Base-by-base conservation (phyloP, 202 grass and related monocot genomes). In the Musa balbisiana region DNA sequence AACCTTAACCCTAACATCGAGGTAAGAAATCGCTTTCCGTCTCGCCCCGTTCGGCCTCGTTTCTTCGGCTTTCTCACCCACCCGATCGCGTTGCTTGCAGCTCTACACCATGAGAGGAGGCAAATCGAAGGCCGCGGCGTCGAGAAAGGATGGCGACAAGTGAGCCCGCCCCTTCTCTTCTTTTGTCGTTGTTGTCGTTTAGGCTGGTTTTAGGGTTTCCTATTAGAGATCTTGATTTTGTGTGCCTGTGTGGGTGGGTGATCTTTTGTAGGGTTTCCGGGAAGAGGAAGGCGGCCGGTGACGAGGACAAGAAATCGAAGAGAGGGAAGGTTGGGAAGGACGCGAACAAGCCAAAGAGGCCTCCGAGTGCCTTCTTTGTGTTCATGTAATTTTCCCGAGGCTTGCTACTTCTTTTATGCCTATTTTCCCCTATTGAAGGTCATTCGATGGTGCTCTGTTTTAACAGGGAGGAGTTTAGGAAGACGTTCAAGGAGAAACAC, bases 291-390 rank as follows among this genome's bases (percentile, higher is more conserved):
- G 66, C 65, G 0, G 65, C 66, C 5, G 66, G 29, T 14, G 50
- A 26, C 53, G 77, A 14, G 11, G 66, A 67, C 17, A 71, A 50
- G 26, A 79, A 23, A 66, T 26, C 66, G 9, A 86, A 86, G 27
- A 81, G 71, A 53, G 77, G 78, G 52, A 76, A 76, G 27, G 15
- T 55, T 20, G 71, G 49, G n/a, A 86, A 86, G 79, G 83, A 80
- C 51, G 64, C 55, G 22, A 74, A 58, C 77, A 79, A 82, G 69
- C 70, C 81, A n/a, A 86, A 86, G 84, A 86, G 84, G 80, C 80
- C 84, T 79, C 76, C 84, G 2, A 77, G 80, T 53, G 84, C 84
- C 53, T 86, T 86, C 80, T 86, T 86, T 49, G 84, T 86, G 20
- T 86, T 86, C 54, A 82, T 86, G 84, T 86, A 82, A 71, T 14